These are phyloP conservation scores for Xylariaceae sp. DNA, from an alignment of 2,329 filamentous ascomycete species.

Conservation along the genomic window DNA sequence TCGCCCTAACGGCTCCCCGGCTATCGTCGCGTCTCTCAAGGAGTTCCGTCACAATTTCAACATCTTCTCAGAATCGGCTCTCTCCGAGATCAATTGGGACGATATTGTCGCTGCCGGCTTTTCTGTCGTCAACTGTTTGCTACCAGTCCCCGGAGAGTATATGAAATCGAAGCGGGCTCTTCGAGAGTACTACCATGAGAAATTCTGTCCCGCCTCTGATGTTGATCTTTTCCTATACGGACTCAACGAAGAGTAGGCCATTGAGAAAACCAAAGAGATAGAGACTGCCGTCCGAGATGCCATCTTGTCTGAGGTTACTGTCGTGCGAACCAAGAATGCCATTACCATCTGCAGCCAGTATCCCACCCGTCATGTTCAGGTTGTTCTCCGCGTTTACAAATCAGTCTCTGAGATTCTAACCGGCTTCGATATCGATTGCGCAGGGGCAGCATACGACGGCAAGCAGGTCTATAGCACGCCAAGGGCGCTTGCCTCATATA, in stretches of 20 bases:
- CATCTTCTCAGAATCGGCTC: slow-evolving; percentile 74
- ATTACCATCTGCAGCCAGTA: slow-evolving; percentile 80
- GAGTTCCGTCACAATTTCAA: slow-evolving; percentile 78
- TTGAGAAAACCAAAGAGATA: slow-evolving; percentile 81
- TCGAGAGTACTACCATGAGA: slow-evolving; percentile 64
- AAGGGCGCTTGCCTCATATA: slow-evolving; percentile 70
- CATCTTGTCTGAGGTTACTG: slow-evolving; percentile 77
- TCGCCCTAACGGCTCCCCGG: slow-evolving; percentile 58
- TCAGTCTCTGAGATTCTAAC: slow-evolving; percentile 80
- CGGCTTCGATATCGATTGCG: slow-evolving; percentile 84
- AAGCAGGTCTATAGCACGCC: slow-evolving; percentile 75
- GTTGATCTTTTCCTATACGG: slow-evolving; percentile 85
- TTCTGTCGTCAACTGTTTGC: slow-evolving; percentile 72
- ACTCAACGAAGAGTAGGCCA: slow-evolving; percentile 69
- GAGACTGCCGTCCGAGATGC: slow-evolving; percentile 71
- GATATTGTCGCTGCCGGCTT: slow-evolving; percentile 81
- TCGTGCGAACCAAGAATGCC: slow-evolving; percentile 80
- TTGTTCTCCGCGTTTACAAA: slow-evolving; percentile 81
- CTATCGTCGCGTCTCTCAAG: slow-evolving; percentile 61
- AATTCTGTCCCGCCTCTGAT: slow-evolving; percentile 65
- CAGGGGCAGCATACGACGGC: slow-evolving; percentile 76
- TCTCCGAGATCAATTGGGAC: slow-evolving; percentile 73
- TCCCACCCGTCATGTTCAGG: slow-evolving; percentile 78
- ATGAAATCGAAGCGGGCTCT: slow-evolving; percentile 58
- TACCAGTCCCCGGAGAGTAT: slow-evolving; percentile 64